These are phyloP conservation scores for Colletotrichum abscissum DNA, from an alignment of 2,329 filamentous ascomycete genomes.

Conservation along the genomic window DNA sequence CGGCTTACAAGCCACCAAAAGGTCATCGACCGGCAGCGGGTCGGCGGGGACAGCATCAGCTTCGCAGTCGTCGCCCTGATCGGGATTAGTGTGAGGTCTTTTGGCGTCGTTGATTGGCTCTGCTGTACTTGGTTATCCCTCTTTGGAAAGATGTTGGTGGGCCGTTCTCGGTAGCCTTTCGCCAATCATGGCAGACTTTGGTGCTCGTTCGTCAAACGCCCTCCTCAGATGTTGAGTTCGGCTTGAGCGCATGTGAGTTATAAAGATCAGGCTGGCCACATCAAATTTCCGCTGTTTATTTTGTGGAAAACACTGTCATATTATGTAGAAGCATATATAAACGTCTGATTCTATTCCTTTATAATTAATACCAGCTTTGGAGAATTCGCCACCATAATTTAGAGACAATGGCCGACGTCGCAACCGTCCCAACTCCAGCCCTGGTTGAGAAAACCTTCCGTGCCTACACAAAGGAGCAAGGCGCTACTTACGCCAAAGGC, in stretches of 20 bases:
- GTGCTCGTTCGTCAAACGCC: not conserved
- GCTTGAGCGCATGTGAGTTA: constrained; percentile 1
- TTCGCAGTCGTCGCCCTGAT: constrained; percentile 35
- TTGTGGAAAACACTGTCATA: not conserved
- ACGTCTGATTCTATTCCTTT: not conserved
- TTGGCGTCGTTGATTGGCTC: not conserved
- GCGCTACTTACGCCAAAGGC: constrained; percentile 53
- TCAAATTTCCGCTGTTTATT: not conserved
- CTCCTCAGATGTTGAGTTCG: not conserved
- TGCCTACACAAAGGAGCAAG: constrained; percentile 55
- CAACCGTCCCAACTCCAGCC: not conserved
- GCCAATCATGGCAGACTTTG: not conserved
- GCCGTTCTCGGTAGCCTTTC: not conserved
- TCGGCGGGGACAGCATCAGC: not conserved
- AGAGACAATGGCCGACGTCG: constrained; percentile 12
- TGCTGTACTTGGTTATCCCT: not conserved
- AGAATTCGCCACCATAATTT: not conserved
- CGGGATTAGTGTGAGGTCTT: constrained; percentile 17
- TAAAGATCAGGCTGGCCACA: constrained; percentile 12
- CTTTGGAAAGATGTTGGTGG: not conserved
- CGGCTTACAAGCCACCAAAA: not conserved
- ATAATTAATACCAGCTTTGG: not conserved
- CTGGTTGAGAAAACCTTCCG: constrained; percentile 53
- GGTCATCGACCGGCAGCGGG: not conserved
- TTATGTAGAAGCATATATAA: not conserved